phyloP scores from a whole-genome alignment of 257 asterid species.

The Marsdenia floribunda region DNA sequence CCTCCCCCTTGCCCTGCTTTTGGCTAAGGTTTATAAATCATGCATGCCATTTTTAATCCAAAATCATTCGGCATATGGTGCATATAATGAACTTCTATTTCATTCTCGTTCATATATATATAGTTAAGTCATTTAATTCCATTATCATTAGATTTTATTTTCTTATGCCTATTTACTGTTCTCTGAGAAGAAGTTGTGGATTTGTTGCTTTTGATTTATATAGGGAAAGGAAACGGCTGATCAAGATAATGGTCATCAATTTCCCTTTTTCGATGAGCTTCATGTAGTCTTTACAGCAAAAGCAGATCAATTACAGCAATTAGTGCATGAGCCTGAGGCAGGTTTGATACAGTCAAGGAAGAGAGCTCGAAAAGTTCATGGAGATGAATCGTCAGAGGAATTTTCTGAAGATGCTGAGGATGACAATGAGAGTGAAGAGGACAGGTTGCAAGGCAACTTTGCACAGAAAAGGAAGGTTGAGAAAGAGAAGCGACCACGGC shows the following conservation, averaged over 20 bases:
- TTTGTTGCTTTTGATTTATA: conserved; percentile 11
- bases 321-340: conserved; percentile 23
- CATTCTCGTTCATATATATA: not conserved
- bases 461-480: conserved; percentile 29
- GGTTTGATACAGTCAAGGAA: conserved; percentile 28
- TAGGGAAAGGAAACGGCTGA: conserved; percentile 50
- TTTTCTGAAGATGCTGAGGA: conserved; percentile 24
- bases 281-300: conserved; percentile 41
- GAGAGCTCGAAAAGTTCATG: conserved; percentile 22
- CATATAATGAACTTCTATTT: not conserved
- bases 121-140: not conserved
- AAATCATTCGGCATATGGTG: not conserved
- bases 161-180: not conserved
- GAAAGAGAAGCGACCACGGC: conserved; percentile 29
- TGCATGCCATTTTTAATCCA: not conserved
- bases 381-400: conserved; percentile 34
- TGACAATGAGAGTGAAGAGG: conserved; percentile 31
- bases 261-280: conserved; percentile 54
- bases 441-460: conserved; percentile 17
- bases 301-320: conserved; percentile 29
- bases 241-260: conserved; percentile 31
- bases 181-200: not conserved
- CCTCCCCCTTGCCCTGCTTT: not conserved
- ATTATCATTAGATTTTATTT: not conserved
- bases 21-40: not conserved